Conservation (phyloP, 257 asterid genomes). For the Solanum rostratum region DNA sequence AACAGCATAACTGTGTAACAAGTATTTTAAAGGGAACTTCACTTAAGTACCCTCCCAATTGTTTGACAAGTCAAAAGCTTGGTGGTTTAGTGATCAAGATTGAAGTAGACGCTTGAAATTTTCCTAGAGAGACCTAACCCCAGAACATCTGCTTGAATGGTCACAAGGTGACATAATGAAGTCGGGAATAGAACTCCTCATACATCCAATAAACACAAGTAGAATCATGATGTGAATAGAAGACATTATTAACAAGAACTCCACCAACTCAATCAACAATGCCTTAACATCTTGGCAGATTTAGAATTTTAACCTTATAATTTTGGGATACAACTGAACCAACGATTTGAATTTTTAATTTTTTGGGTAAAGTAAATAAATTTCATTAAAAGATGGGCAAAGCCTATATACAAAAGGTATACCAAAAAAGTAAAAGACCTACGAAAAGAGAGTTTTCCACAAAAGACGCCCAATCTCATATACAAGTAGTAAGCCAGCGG, state of each 20-base stretch:
- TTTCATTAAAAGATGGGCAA: not conserved
- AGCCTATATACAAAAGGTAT: not conserved
- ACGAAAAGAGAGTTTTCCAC: not conserved
- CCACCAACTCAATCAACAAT: not conserved
- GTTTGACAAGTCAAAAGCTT: not conserved
- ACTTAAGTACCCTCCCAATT: not conserved
- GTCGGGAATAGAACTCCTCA: not conserved
- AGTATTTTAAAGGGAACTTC: not conserved
- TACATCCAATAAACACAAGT: not conserved
- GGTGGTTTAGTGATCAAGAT: not conserved
- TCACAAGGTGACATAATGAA: not conserved
- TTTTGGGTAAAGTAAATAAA: too few species aligned
- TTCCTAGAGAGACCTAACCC: not conserved
- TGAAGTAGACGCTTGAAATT: not conserved
- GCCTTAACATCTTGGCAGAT: not conserved
- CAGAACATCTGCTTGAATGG: not conserved
- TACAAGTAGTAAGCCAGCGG: not conserved
- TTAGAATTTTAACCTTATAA: not conserved
- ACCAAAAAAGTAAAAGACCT: not conserved
- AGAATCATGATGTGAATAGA: not conserved
- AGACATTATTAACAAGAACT: not conserved
- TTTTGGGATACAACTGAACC: not conserved
- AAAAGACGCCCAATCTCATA: not conserved
- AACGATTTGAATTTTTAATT: too few species aligned
- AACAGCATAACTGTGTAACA: not conserved